Conservation (phyloP, 2,329 filamentous ascomycete genomes). For the Xylariomycetidae sp. region DNA sequence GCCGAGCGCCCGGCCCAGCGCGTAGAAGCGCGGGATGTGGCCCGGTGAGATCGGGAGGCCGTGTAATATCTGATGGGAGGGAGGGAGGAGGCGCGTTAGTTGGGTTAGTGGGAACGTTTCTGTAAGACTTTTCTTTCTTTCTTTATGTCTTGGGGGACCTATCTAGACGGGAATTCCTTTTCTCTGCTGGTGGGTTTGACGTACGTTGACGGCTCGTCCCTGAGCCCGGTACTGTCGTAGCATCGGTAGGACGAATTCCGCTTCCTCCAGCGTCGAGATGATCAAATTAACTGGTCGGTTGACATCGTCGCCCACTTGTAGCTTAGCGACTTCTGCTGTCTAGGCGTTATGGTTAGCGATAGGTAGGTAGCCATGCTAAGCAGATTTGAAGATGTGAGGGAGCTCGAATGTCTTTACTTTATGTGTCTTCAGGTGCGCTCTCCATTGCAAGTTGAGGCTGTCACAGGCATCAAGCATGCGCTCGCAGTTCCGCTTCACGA, state of each 20-base stretch:
- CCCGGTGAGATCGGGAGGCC: too few species aligned
- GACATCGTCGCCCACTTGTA: slow-evolving; percentile 62
- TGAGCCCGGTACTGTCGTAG: slow-evolving; percentile 52
- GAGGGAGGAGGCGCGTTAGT: neutral
- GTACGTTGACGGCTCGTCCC: slow-evolving; percentile 56
- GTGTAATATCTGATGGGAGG: too few species aligned
- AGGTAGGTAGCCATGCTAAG: too few species aligned
- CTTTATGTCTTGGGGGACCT: neutral
- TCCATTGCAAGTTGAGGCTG: slow-evolving; percentile 59
- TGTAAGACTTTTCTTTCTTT: neutral
- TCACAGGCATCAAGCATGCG: slow-evolving; percentile 64
- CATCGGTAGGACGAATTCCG: slow-evolving; percentile 60
- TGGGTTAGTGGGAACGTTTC: slow-evolving; percentile 7
- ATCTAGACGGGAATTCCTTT: too few species aligned
- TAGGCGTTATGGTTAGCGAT: slow-evolving; percentile 33
- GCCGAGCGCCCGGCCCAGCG: too few species aligned
- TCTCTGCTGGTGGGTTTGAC: too few species aligned
- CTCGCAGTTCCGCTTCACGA: slow-evolving; percentile 62
- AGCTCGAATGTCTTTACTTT: slow-evolving; percentile 57
- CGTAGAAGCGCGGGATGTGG: too few species aligned
- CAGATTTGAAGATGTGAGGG: too few species aligned
- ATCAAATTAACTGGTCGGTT: slow-evolving; percentile 54
- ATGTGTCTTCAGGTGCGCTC: slow-evolving; percentile 79
- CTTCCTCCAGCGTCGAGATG: slow-evolving; percentile 70
- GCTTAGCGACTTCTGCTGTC: slow-evolving; percentile 60